A percentile compares a stretch with the other conserved stretches of the same genome.
phyloP scores from a whole-genome alignment of 1,284 basidiomycete genomes.

The Ganoderma lingzhi region DNA sequence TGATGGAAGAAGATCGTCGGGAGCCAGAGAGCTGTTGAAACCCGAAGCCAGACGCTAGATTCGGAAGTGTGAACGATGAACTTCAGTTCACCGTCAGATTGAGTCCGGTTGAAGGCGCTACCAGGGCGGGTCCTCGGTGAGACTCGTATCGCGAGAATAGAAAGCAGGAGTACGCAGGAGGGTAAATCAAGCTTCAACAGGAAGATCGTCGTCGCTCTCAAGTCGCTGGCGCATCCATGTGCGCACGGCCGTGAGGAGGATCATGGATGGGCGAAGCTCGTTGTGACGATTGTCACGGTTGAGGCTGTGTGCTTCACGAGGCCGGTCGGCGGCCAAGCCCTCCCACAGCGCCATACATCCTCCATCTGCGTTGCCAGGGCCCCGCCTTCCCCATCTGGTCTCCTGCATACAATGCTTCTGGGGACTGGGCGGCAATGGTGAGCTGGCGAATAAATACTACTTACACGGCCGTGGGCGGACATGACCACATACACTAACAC shows the following conservation, averaged over 20 bases:
- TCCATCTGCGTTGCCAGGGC: neutral
- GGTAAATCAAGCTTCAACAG: slow-evolving; percentile 2
- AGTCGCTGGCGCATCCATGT: slow-evolving; percentile 1
- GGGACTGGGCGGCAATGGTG: neutral
- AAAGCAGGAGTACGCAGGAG: neutral
- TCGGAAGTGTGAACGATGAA: neutral
- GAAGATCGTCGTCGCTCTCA: slow-evolving; percentile 3
- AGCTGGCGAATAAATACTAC: neutral
- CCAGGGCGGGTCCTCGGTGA: neutral
- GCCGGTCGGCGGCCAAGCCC: neutral
- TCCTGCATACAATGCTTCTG: too few relatives aligned
- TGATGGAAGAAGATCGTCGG: neutral
- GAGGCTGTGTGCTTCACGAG: slow-evolving; percentile 7
- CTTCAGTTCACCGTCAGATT: neutral
- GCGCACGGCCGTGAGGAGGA: neutral
- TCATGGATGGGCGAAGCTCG: slow-evolving; percentile 5
- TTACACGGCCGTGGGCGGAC: neutral
- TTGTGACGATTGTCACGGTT: slow-evolving; percentile 2
- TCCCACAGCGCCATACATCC: slow-evolving; percentile 2
- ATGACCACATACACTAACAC: neutral
- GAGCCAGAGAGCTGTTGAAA: neutral
- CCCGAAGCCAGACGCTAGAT: neutral
- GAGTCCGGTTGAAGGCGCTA: neutral
- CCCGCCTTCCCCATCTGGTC: neutral
- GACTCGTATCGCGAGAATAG: neutral